Conservation (phyloP, 208 protist species). For the Leishmania tropica region DNA sequence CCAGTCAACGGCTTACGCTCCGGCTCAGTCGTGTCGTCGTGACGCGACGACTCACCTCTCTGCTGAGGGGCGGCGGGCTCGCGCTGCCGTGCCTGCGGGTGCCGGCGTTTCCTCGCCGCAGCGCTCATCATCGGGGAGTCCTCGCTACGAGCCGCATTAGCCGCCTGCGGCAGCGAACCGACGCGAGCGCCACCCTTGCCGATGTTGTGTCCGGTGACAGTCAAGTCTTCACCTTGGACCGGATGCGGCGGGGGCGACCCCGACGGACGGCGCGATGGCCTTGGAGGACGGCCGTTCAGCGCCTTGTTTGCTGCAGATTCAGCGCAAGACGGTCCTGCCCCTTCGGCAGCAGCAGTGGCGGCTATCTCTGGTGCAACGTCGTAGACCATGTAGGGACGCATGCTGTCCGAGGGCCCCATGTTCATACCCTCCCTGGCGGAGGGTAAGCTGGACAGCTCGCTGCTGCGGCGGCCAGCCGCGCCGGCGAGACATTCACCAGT, state of each 20-base stretch:
- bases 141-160: conserved; percentile 3
- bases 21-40: background rate
- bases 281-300: background rate
- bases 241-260: conserved; percentile 1
- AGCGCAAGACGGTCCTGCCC: background rate
- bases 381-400: conserved; percentile 51
- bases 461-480: background rate
- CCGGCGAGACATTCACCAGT: conserved; percentile 13
- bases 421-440: background rate
- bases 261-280: background rate
- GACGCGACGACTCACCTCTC: background rate
- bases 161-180: background rate
- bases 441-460: background rate
- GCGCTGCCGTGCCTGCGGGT: background rate
- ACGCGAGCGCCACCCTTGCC: background rate
- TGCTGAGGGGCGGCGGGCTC: background rate
- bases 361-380: conserved; percentile 14
- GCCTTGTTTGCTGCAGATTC: background rate
- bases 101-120: background rate
- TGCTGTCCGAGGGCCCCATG: conserved; percentile 43
- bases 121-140: conserved; percentile 7
- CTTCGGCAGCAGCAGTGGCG: background rate
- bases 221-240: background rate
- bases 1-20: background rate
- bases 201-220: background rate